Conservation (phyloP, 225 moss, liverwort and hornwort genomes). For the Sphagnum contortum region DNA sequence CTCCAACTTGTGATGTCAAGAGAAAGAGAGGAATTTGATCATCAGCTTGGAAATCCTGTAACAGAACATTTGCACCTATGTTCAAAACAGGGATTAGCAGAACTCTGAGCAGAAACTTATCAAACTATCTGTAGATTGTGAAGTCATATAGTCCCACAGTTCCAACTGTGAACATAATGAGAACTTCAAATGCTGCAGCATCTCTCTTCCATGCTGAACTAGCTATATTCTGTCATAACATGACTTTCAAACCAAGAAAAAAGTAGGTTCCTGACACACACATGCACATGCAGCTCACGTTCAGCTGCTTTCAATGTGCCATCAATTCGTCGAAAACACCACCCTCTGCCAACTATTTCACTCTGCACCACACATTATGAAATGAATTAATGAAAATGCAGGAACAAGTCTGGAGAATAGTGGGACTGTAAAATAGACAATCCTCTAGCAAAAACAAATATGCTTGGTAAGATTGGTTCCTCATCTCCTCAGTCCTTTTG, state of each 20-base stretch:
- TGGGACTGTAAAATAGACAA: too few species aligned
- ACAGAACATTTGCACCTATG: not conserved
- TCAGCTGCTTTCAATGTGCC: constrained; percentile 86
- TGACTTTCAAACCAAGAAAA: too few species aligned
- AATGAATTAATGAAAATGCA: not conserved
- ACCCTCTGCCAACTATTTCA: constrained; percentile 58
- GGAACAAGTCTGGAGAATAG: too few species aligned
- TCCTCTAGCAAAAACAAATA: too few species aligned
- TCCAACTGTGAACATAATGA: too few species aligned
- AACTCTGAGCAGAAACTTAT: not conserved
- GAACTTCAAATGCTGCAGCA: too few species aligned
- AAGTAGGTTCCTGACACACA: constrained; percentile 14
- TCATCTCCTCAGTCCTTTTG: too few species aligned
- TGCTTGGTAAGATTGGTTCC: too few species aligned
- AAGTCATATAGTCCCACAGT: too few species aligned
- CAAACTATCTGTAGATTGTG: too few species aligned
- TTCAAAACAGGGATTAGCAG: not conserved
- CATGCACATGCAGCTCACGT: constrained; percentile 69
- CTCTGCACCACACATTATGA: constrained; percentile 27
- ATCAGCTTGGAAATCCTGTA: constrained; percentile 79
- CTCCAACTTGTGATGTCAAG: constrained; percentile 96
- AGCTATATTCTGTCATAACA: too few species aligned
- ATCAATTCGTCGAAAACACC: constrained; percentile 83
- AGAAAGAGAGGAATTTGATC: constrained; percentile 67
- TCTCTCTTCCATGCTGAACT: too few species aligned